Evolutionary conservation across 1,284 basidiomycete genomes (phyloP).

Genomic region (Ceratorhiza oryzae-sativae): DNA sequence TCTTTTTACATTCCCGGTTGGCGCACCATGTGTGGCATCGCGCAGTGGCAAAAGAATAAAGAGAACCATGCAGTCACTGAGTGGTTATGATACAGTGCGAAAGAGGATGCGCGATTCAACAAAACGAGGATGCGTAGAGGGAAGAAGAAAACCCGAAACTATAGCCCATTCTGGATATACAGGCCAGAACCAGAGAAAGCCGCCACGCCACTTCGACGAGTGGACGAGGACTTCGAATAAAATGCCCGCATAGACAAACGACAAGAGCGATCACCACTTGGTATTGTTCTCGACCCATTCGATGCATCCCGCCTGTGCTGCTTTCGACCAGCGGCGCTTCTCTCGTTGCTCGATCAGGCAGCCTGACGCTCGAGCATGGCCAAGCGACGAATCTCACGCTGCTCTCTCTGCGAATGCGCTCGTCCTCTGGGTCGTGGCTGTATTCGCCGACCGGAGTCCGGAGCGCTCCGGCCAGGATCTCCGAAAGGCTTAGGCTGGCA

Average conservation of each 20-base stretch:
- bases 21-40: not conserved
- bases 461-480: not conserved
- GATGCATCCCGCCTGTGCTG: not conserved
- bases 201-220: not conserved
- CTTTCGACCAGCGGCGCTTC: slow-evolving; percentile 2
- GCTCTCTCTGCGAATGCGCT: slow-evolving; percentile 12
- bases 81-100: slow-evolving; percentile 3
- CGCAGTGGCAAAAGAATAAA: not conserved
- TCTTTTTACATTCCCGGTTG: not conserved
- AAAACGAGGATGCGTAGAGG: not conserved
- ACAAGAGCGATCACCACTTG: not conserved
- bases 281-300: not conserved
- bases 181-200: not conserved
- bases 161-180: not conserved
- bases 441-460: not conserved
- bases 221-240: not conserved
- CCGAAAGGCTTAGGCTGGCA: slow-evolving; percentile 20
- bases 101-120: not conserved
- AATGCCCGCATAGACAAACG: not conserved
- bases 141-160: not conserved
- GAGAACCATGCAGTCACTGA: not conserved
- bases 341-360: slow-evolving; percentile 24
- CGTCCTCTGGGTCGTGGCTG: not conserved
- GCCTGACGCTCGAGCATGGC: slow-evolving; percentile 26
- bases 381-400: slow-evolving; percentile 17